Base-by-base conservation (phyloP, 495 filamentous ascomycete genomes). In the Hyaloscypha bicolor region DNA sequence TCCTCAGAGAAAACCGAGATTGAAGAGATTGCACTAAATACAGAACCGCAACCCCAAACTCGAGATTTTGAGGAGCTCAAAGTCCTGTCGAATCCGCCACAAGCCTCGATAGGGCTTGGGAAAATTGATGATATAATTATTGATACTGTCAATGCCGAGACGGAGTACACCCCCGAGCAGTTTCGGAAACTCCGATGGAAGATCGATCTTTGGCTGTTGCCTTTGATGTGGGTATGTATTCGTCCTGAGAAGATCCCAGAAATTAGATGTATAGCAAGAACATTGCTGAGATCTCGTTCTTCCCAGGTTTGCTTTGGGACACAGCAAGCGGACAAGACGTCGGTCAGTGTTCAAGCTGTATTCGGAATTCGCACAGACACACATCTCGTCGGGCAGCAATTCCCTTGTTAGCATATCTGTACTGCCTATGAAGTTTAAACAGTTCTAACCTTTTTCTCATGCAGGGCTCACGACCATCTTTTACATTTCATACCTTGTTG, bases 251-350 rank as follows among this genome's bases (percentile, higher is more conserved):
- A n/a, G n/a, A n/a, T n/a, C n/a, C n/a, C n/a, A n/a, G n/a, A n/a
- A n/a, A n/a, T n/a, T n/a, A n/a, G n/a, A n/a, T n/a, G n/a, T n/a
- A n/a, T n/a, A n/a, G n/a, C n/a, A n/a, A n/a, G n/a, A n/a, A n/a
- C n/a, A n/a, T n/a, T n/a, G n/a, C n/a, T 8, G 37, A 62, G 42
- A 42, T 62, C 37, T 19, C 42, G 42, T 19, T 19, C 42, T 48
- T 48, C 19, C 42, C 19, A 48, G 60, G 35, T 48, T 6, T 62
- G 60, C 42, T 62, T 51, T 31, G 60, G 60, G 8, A 62, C 52
- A 21, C 60, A 62, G 30, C 60, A 62, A 52, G 39, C 60, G 19
- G 60, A 62, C 60, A 62, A 62, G 22, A 62, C 60, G 3, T 62
- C 60, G 5, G 37, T 62, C 25, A 42, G 60, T 21, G 52, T 22